phyloP scores from a whole-genome alignment of 768 basidiomycete species.

The Macrolepiota dolichaula region DNA sequence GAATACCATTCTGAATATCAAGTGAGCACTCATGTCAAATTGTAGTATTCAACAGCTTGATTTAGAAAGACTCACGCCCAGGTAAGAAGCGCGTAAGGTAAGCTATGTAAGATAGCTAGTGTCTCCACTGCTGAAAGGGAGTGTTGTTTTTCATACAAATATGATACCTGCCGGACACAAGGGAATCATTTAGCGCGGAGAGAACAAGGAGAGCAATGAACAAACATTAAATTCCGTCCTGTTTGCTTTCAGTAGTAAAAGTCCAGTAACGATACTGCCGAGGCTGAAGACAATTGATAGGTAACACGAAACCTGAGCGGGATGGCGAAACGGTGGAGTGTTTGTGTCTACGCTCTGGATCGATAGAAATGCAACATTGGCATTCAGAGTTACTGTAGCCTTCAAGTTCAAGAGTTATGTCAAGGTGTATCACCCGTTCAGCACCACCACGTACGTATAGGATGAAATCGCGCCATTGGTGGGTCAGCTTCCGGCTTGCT shows the following conservation, averaged over 20 bases:
- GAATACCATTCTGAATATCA: neutral
- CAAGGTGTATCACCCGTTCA: neutral
- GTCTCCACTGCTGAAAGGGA: neutral
- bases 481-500: constrained; percentile 17
- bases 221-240: neutral
- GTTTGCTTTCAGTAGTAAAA: constrained; percentile 29
- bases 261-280: constrained; percentile 39
- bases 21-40: too few relatives aligned
- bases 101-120: neutral
- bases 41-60: neutral
- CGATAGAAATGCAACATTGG: constrained; percentile 54
- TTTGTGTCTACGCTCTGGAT: constrained; percentile 37
- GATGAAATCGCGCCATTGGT: constrained; percentile 24
- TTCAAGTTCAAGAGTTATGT: constrained; percentile 15
- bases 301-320: constrained; percentile 43
- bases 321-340: constrained; percentile 17
- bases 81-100: constrained; percentile 1
- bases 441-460: constrained; percentile 35
- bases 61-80: neutral
- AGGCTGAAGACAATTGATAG: constrained; percentile 41
- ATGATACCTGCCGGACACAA: neutral
- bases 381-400: constrained; percentile 54
- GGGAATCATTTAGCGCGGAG: neutral
- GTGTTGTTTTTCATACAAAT: neutral
- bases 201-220: neutral